Percentiles rank a stretch among this genome's conserved stretches.
These are phyloP conservation scores for Eryngium alpinum DNA, from an alignment of 140 eudicot genomes.

Conservation along the genomic window DNA sequence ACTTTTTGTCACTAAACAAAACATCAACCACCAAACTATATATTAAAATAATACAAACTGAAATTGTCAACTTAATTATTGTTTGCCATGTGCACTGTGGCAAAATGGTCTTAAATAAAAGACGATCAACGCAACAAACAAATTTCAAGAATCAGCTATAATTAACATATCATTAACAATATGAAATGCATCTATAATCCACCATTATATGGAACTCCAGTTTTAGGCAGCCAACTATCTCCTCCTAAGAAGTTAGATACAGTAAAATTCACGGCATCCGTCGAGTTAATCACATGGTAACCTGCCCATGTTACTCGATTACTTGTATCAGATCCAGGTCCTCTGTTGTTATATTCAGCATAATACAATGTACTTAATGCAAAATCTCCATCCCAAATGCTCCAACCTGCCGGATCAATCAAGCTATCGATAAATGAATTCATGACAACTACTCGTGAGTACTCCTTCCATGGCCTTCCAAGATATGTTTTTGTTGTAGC, in stretches of 20 bases:
- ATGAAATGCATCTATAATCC: neutral
- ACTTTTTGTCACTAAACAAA: too few species aligned
- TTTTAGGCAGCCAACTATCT: slow-evolving; percentile 7
- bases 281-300: slow-evolving; percentile 3
- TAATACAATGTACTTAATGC: slow-evolving; percentile 4
- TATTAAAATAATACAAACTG: too few species aligned
- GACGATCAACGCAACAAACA: too few species aligned
- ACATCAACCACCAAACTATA: too few species aligned
- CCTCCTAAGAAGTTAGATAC: slow-evolving; percentile 9
- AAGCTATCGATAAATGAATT: slow-evolving; percentile 5
- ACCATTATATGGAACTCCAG: slow-evolving; percentile 12
- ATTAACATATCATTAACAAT: too few species aligned
- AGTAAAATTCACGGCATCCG: neutral
- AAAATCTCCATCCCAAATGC: slow-evolving; percentile 14
- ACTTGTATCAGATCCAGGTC: slow-evolving; percentile 10
- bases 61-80: too few species aligned
- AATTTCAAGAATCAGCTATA: too few species aligned
- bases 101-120: too few species aligned
- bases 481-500: neutral
- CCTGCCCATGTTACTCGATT: slow-evolving; percentile 12
- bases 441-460: neutral
- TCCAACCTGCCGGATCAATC: slow-evolving; percentile 16
- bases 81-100: too few species aligned
- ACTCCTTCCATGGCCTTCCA: slow-evolving; percentile 13
- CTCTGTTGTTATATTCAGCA: slow-evolving; percentile 6